Base-by-base conservation (phyloP, 768 basidiomycete species). In the Leucosporidium scottii region DNA sequence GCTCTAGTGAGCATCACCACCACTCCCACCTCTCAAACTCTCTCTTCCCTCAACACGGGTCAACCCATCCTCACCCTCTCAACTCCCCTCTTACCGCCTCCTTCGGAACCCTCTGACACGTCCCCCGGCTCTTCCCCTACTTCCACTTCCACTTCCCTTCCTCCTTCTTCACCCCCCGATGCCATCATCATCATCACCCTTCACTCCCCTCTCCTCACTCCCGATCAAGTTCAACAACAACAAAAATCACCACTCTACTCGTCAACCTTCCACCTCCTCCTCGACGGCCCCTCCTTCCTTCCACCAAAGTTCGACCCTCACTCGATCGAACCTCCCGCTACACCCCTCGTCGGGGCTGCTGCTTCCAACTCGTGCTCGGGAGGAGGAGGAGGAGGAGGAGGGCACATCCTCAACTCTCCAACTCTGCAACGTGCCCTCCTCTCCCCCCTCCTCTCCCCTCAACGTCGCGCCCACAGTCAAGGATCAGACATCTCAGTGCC, bases 401-500 rank as follows among this genome's bases (percentile, higher is more conserved):
- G 34, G 5, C 34, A 53, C n/a, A 15, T 56, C 21, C 58, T 68
- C 50, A 67, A 67, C 48, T 68, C 66, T 5, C 70, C 70, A 17
- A 67, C 70, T 6, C 51, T 71, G 3, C 70, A 68, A 44, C 55
- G 70, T 25, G 70, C 66, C 1, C 66, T 71, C 51, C 61, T 71
- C 8, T 59, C 59, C 5, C 69, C 69, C 30, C 31, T 66, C 4
- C 39, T 68, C 27, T 71, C 51, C 15, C 51, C 21, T 10, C 59
- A 60, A 48, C 59, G 59, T 12, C 39, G 59, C 7, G 59, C 59
- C 34, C n/a, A 47, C 2, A 18, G 15, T 15, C 10, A 27, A 10
- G 59, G 25, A 2, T 25, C n/a, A 25, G 59, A 59, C 59, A 7
- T 6, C 15, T 27, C 28, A 1, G 30, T 61, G 8, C 48, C 27